Percentiles rank a stretch among this genome's conserved stretches.
Evolutionary conservation across 352 stramenopile genomes (phyloP).

Genomic region (Nothophytophthora sp.): DNA sequence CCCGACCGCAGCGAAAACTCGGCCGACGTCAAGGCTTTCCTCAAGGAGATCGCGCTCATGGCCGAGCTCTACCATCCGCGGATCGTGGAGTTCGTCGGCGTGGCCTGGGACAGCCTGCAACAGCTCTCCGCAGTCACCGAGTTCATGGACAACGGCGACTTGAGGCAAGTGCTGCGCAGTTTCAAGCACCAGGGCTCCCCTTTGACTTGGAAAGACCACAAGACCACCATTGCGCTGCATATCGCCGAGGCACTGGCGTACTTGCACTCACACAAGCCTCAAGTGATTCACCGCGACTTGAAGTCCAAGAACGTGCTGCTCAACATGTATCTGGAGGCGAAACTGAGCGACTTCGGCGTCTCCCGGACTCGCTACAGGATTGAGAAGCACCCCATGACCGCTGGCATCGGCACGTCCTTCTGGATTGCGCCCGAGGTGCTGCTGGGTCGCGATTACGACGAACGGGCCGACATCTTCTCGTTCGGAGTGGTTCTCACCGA

Average conservation of each 20-base stretch:
- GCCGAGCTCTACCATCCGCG: constrained; percentile 38
- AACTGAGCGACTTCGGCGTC: constrained; percentile 72
- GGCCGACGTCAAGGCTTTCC: constrained; percentile 34
- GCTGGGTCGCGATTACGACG: constrained; percentile 34
- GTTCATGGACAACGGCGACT: constrained; percentile 51
- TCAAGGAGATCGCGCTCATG: constrained; percentile 47
- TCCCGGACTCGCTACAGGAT: constrained; percentile 33
- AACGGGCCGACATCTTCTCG: constrained; percentile 41
- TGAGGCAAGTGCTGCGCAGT: constrained; percentile 36
- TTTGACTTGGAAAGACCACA: constrained; percentile 37
- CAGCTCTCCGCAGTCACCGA: constrained; percentile 47
- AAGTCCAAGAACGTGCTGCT: constrained; percentile 49
- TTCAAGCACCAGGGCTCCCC: constrained; percentile 33
- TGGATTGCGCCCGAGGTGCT: constrained; percentile 40
- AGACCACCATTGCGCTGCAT: constrained; percentile 42
- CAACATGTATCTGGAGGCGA: constrained; percentile 52
- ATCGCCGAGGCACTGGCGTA: constrained; percentile 48
- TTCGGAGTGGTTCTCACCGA: constrained; percentile 44
- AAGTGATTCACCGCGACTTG: constrained; percentile 42
- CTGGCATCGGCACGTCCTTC: constrained; percentile 34
- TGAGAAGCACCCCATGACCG: constrained; percentile 40
- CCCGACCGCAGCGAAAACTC: constrained; percentile 29
- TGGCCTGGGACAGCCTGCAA: constrained; percentile 40
- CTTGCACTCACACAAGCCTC: constrained; percentile 43
- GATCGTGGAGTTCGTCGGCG: constrained; percentile 45